A percentile compares a stretch with the other conserved stretches of the same genome.
phyloP scores from a whole-genome alignment of 192 early-diverging fungal genomes.

The Gigaspora rosea region DNA sequence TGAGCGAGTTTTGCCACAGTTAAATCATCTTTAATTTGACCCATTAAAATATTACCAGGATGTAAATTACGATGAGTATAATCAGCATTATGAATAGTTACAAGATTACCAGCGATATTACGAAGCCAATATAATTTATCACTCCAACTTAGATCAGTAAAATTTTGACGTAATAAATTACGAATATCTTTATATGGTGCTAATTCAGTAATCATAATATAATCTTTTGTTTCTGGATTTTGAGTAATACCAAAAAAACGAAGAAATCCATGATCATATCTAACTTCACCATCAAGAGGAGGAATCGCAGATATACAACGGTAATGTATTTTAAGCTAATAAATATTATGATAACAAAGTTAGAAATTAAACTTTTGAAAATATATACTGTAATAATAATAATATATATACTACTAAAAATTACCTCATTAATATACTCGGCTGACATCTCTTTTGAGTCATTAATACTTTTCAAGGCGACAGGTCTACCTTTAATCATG shows the following conservation, averaged over 20 bases:
- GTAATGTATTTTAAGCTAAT: not conserved
- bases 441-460: constrained; percentile 7
- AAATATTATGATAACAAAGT: not conserved
- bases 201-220: constrained; percentile 15
- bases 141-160: not conserved
- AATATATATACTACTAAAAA: not conserved
- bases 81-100: constrained; percentile 11
- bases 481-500: not conserved
- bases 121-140: constrained; percentile 14
- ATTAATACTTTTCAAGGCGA: constrained; percentile 5
- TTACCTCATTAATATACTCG: constrained; percentile 9
- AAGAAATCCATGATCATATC: constrained; percentile 18
- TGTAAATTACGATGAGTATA: constrained; percentile 12
- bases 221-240: constrained; percentile 3
- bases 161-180: constrained; percentile 5
- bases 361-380: not conserved
- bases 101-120: constrained; percentile 6
- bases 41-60: constrained; percentile 3
- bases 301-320: not conserved
- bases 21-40: constrained; percentile 10
- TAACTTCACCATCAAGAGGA: not conserved
- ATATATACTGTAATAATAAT: too few relatives aligned
- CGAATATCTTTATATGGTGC: not conserved
- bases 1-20: constrained; percentile 20
- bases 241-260: constrained; percentile 16